Percentiles rank a stretch among this genome's conserved stretches.
These are phyloP conservation scores for Diplodia seriata DNA, from an alignment of 2,329 filamentous ascomycete species.

Conservation along the genomic window DNA sequence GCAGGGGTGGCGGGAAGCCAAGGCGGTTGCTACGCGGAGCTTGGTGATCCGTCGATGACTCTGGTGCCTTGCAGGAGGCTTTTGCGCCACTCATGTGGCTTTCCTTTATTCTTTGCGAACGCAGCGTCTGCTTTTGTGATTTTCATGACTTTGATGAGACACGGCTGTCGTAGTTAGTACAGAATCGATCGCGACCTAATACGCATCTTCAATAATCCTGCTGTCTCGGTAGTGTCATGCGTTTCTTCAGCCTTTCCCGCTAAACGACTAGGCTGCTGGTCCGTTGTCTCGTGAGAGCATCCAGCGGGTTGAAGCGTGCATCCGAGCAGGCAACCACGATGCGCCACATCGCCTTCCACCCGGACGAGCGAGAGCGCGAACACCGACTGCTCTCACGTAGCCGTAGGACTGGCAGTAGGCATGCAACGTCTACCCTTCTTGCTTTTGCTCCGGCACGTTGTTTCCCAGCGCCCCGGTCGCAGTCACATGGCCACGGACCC, in stretches of 20 bases:
- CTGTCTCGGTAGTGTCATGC: conserved; percentile 6
- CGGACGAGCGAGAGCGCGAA: neutral
- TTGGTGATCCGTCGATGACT: conserved; percentile 25
- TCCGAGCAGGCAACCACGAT: conserved; percentile 15
- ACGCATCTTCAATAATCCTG: conserved; percentile 7
- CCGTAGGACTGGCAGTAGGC: neutral
- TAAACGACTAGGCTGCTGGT: neutral
- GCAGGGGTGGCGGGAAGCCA: conserved; percentile 7
- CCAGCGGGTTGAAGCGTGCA: neutral
- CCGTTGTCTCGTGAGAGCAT: neutral
- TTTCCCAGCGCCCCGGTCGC: neutral
- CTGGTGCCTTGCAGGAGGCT: conserved; percentile 16
- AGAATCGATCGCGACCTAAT: conserved; percentile 21
- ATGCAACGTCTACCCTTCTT: conserved; percentile 1
- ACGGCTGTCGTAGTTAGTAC: conserved; percentile 14
- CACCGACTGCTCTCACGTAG: neutral
- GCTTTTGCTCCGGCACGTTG: neutral
- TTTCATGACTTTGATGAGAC: conserved; percentile 22
- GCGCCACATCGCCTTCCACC: neutral
- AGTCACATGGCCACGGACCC: conserved; percentile 18
- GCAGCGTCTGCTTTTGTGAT: neutral
- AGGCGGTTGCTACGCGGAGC: conserved; percentile 20
- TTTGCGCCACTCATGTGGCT: conserved; percentile 14
- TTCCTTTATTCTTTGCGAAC: neutral
- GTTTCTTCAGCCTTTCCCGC: neutral